Conservation (phyloP, 495 filamentous ascomycete genomes). For the Talaromyces adpressus region DNA sequence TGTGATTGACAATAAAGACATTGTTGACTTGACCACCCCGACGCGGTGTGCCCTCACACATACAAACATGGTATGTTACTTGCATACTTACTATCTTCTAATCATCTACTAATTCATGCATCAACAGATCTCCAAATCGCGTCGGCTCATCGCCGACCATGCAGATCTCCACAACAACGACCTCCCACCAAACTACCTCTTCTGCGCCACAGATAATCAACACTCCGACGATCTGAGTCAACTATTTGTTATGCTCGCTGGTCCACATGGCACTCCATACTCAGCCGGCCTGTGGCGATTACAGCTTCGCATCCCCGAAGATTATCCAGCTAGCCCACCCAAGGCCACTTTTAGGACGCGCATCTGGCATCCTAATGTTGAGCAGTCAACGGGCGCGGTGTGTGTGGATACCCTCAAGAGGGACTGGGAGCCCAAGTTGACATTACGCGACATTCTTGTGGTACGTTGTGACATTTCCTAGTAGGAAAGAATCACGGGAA, state of each 20-base stretch:
- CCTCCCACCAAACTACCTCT: conserved; percentile 63
- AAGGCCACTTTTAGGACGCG: conserved; percentile 61
- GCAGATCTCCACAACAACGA: conserved; percentile 46
- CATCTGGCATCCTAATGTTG: conserved; percentile 71
- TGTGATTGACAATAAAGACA: not conserved
- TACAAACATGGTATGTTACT: not conserved
- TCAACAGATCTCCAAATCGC: conserved; percentile 40
- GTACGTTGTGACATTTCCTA: conserved; percentile 22
- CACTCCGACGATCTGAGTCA: conserved; percentile 52
- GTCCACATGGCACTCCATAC: conserved; percentile 60
- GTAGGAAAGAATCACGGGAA: not conserved
- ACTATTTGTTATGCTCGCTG: conserved; percentile 52
- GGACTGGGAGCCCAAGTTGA: conserved; percentile 57
- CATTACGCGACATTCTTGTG: conserved; percentile 56
- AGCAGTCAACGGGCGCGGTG: conserved; percentile 56
- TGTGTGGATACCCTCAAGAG: conserved; percentile 69
- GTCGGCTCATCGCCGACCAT: conserved; percentile 62
- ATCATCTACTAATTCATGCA: conserved; percentile 4
- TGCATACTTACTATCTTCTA: not conserved
- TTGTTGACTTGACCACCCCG: not conserved
- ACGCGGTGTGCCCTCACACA: not conserved
- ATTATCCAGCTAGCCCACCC: conserved; percentile 58
- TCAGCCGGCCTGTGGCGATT: conserved; percentile 53
- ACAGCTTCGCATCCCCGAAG: conserved; percentile 54
- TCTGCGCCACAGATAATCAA: conserved; percentile 30